Percentiles rank a stretch among this genome's conserved stretches.
phyloP scores from a whole-genome alignment of 371 early-diverging fungal genomes.

The Syncephalastrum monosporum region DNA sequence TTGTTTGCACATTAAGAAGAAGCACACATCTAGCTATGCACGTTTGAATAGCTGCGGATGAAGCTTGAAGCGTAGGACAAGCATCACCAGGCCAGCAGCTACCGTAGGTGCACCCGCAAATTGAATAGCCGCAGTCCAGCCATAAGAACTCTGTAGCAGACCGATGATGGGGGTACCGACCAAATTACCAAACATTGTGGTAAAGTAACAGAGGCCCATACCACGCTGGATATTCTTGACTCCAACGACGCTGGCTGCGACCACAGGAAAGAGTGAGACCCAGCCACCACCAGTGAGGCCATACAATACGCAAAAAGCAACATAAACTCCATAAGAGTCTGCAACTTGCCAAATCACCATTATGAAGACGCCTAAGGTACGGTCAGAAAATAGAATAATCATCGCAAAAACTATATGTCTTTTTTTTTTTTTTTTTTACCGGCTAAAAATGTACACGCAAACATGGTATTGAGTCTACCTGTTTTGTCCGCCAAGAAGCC shows the following conservation, averaged over 20 bases:
- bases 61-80: conserved; percentile 12
- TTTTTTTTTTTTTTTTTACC: conserved; percentile 4
- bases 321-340: conserved; percentile 32
- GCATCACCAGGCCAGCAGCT: conserved; percentile 14
- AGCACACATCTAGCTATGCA: no score
- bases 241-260: conserved; percentile 47
- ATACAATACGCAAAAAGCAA: conserved; percentile 36
- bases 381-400: neutral
- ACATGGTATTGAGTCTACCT: conserved; percentile 22
- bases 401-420: conserved; percentile 34
- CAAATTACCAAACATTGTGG: neutral
- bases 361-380: conserved; percentile 34
- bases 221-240: conserved; percentile 39
- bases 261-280: conserved; percentile 46
- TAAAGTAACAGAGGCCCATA: conserved; percentile 26
- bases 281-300: conserved; percentile 59
- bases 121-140: conserved; percentile 1
- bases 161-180: no score
- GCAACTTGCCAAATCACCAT: conserved; percentile 65
- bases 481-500: conserved; percentile 33
- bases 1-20: no score
- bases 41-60: no score
- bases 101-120: conserved; percentile 7
- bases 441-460: conserved; percentile 14
- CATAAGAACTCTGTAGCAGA: neutral